A percentile compares a stretch with the other conserved stretches of the same genome.
Evolutionary conservation across 805 yeast genomes (phyloP).

Genomic region (Jamesozyma spencerorum): DNA sequence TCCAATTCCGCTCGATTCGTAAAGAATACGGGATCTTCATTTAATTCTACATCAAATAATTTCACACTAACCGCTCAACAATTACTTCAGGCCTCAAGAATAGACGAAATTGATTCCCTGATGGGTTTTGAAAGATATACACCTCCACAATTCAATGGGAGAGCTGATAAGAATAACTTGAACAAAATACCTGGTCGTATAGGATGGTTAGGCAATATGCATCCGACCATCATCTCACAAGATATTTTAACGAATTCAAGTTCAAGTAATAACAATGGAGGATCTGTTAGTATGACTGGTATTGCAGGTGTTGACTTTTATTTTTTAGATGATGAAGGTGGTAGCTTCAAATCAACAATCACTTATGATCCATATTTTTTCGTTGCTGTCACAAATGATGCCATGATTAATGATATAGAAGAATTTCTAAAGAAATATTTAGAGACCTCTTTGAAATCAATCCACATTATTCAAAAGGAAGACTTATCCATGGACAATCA

Average conservation of each 20-base stretch:
- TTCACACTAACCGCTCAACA: slow-evolving; percentile 31
- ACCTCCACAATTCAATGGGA: slow-evolving; percentile 45
- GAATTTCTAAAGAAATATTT: slow-evolving; percentile 64
- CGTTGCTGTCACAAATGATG: slow-evolving; percentile 44
- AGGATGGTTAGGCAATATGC: slow-evolving; percentile 96
- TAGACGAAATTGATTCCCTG: slow-evolving; percentile 61
- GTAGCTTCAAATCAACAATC: slow-evolving; percentile 78
- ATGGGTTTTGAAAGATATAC: slow-evolving; percentile 86
- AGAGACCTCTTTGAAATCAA: slow-evolving; percentile 52
- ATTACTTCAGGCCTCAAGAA: slow-evolving; percentile 44
- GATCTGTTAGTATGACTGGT: slow-evolving; percentile 34
- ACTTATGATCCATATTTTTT: slow-evolving; percentile 83
- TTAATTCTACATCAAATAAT: slow-evolving; percentile 13
- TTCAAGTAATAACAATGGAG: not conserved
- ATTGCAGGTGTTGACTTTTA: slow-evolving; percentile 88
- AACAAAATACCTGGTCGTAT: slow-evolving; percentile 22
- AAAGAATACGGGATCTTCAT: slow-evolving; percentile 25
- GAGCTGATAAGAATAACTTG: slow-evolving; percentile 8
- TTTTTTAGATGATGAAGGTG: slow-evolving; percentile 93
- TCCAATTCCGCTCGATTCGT: slow-evolving; percentile 46
- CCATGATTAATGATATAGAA: slow-evolving; percentile 57
- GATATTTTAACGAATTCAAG: slow-evolving; percentile 19
- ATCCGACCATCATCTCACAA: slow-evolving; percentile 63
- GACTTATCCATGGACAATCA: slow-evolving; percentile 82
- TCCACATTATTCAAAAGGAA: slow-evolving; percentile 55